Conservation (phyloP, 352 stramenopile species). For the Ochromonadaceae sp. region DNA sequence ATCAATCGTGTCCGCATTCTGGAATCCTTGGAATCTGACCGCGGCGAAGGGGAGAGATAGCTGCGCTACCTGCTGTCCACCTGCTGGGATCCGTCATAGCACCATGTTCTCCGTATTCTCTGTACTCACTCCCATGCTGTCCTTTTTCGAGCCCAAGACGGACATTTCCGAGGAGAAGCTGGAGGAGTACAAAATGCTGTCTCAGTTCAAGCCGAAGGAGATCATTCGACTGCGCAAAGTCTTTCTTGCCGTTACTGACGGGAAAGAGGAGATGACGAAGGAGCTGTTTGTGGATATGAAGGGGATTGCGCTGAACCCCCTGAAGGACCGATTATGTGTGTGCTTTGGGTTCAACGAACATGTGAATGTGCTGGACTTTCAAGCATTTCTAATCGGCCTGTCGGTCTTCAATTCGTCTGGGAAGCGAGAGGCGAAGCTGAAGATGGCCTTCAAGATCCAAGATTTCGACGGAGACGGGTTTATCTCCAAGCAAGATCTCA, state of each 20-base stretch:
- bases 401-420: constrained; percentile 13
- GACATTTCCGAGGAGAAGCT: constrained; percentile 3
- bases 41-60: too few species aligned
- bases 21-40: too few species aligned
- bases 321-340: constrained; percentile 1
- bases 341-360: constrained; percentile 12
- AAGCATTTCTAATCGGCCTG: not conserved
- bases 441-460: constrained; percentile 9
- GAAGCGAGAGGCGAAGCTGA: not conserved
- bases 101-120: too few species aligned
- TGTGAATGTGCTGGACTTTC: not conserved
- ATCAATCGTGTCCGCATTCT: too few species aligned
- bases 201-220: constrained; percentile 5
- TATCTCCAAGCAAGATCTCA: not conserved
- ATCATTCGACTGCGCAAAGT: not conserved
- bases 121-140: too few species aligned
- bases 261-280: not conserved
- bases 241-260: not conserved
- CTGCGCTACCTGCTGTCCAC: too few species aligned
- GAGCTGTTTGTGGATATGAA: not conserved
- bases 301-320: not conserved
- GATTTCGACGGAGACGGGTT: constrained; percentile 16
- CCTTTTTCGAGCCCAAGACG: too few species aligned
- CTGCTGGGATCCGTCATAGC: too few species aligned
- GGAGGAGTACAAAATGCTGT: constrained; percentile 16